Evolutionary conservation across 768 basidiomycete species (phyloP), one percentile per base, ranked within the genome.

Genomic region (Pulveroboletus ravenelii): DNA sequence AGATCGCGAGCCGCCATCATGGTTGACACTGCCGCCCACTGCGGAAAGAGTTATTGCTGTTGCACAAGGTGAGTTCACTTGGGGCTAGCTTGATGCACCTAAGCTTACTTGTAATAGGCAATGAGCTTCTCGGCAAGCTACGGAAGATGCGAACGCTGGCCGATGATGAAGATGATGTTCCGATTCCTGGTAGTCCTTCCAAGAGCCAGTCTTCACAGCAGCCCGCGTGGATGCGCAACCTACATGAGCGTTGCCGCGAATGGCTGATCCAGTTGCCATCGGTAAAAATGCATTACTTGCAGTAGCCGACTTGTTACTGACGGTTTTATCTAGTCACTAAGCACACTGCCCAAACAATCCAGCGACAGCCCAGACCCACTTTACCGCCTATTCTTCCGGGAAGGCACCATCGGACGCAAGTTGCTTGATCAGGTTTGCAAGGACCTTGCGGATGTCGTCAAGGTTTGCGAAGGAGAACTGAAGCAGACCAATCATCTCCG

Each of bases 401-500:
- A 98, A 69, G 82, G 84, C n/a, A 70, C 70, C 23, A 87, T 93
- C 45, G 94, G 90, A 7, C 75, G 74, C 57, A 88, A 79, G 61
- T 77, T 99, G 9, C 76, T 98, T n/a, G 72, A 72, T 10, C 81
- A 83, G 50, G 88, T 98, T 45, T 79, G 84, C 44, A 81, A 74
- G 65, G 96, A 98, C 65, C 80, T 99, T 15, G 70, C 73, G 12
- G 85, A 92, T 58, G 82, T 97, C 29, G 78, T 86, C 51, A 81
- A 84, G 62, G 89, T 96, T 38, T 93, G 91, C 68, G 78, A 83
- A 59, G 94, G 93, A 45, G 80, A 80, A 55, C 72, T 92, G 45
- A 96, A 96, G 74, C 94, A 96, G 69, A 98, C 95, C 1, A 99
- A 99, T 64, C 91, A 96, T 62, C 74, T 95, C 27, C 85, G 96